Conservation (phyloP, 2,329 filamentous ascomycete species). For the Trichoderma koningii region DNA sequence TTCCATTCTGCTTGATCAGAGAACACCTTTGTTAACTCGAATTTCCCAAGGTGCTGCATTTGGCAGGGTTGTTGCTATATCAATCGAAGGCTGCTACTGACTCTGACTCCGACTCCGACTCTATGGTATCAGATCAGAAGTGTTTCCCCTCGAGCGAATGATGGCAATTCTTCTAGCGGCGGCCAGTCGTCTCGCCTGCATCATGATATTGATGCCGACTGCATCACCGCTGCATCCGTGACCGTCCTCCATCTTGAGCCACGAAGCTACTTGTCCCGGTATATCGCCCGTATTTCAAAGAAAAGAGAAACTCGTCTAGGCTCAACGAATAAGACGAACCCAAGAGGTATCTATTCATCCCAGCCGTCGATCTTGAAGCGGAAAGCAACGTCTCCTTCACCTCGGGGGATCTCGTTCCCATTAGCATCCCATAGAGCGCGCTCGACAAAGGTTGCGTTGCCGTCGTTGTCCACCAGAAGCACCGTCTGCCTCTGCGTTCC, state of each 20-base stretch:
- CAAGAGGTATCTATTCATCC: slow-evolving; percentile 37
- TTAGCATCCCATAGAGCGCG: slow-evolving; percentile 61
- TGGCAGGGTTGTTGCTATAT: too few species aligned
- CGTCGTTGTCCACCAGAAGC: slow-evolving; percentile 63
- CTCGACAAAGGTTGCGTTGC: slow-evolving; percentile 61
- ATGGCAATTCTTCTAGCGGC: neutral
- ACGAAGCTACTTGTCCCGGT: neutral
- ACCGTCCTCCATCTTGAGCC: neutral
- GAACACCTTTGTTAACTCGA: too few species aligned
- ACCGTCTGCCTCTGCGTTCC: slow-evolving; percentile 67
- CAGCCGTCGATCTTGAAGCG: slow-evolving; percentile 59
- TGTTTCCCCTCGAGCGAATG: neutral
- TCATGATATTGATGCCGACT: neutral
- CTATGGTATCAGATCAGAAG: neutral
- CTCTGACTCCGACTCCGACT: neutral
- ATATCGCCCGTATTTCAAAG: neutral
- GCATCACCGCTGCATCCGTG: too few species aligned
- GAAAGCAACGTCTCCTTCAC: slow-evolving; percentile 58
- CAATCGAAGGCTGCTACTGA: too few species aligned
- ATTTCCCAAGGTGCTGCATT: too few species aligned
- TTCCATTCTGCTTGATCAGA: neutral
- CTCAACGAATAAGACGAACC: too few species aligned
- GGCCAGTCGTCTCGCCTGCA: neutral
- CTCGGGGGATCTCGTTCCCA: slow-evolving; percentile 56
- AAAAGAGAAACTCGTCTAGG: neutral